Evolutionary conservation across 2,329 filamentous ascomycete species (phyloP), one percentile per base, ranked within the genome.

Genomic region (Dryadomyces quercus-mongolicae): DNA sequence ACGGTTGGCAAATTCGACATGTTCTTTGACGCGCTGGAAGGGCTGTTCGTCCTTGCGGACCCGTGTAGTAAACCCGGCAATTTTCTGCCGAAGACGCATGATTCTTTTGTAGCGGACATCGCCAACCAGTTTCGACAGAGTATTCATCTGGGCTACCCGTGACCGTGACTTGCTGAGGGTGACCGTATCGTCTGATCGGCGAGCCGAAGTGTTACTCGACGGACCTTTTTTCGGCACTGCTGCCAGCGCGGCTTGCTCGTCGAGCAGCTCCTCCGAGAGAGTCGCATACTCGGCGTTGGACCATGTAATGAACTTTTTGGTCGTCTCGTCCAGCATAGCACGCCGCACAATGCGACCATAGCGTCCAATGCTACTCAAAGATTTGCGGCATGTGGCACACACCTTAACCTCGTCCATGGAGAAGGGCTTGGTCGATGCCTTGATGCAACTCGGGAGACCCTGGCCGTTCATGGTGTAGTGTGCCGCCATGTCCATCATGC

Each of bases 341-440:
- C 77, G 73, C 36, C 79, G 74, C 36, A 85, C 72, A 3, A 86
- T 74, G 13, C 82, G 74, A n/a, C 80, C 78, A 60, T 87, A 87
- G 5, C 83, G 71, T 20, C 42, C 54, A 16, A 86, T 66, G 0
- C 79, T 74, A 0, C 76, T 71, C 18, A 55, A 43, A 8, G 53
- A 51, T 5, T 49, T 49, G 22, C 80, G 75, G 59, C 84, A 88
- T 1, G 65, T 71, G 0, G 81, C 76, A 59, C 83, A 87, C 18
- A 38, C 47, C 31, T 54, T 47, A 18, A 40, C 49, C n/a, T 55
- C 16, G 31, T 51, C 44, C 49, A 51, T 51, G 31, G 34, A 46
- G 21, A 55, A 55, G 2, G 53, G 53, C 34, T 31, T 13, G 6
- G 45, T 15, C 9, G 52, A 44, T 15, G 45, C 18, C 16, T 21